phyloP scores from a whole-genome alignment of 2,329 filamentous ascomycete genomes.

The Pseudogymnoascus pannorum region DNA sequence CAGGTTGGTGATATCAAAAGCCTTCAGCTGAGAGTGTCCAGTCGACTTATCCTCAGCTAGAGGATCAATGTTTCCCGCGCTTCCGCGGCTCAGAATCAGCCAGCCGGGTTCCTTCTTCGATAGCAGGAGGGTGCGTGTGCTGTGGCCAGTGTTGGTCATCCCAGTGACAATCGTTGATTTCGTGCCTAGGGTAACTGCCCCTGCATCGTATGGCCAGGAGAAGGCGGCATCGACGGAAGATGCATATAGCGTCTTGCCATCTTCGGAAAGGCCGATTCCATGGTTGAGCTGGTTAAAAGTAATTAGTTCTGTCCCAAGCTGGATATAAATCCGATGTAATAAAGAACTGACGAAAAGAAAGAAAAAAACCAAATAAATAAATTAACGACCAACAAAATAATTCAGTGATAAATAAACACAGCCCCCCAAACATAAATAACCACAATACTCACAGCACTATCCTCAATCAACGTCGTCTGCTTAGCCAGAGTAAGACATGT shows the following conservation, averaged over 20 bases:
- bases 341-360: neutral
- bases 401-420: neutral
- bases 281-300: conserved; percentile 44
- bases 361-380: neutral
- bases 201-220: conserved; percentile 58
- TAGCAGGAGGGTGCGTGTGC: conserved; percentile 59
- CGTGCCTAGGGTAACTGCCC: conserved; percentile 37
- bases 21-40: conserved; percentile 61
- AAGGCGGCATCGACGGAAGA: conserved; percentile 53
- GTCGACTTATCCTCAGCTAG: conserved; percentile 42
- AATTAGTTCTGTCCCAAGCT: neutral
- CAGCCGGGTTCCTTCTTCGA: conserved; percentile 46
- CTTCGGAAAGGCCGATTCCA: conserved; percentile 44
- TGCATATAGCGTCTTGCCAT: conserved; percentile 48
- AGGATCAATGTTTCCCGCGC: conserved; percentile 53
- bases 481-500: conserved; percentile 20
- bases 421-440: neutral
- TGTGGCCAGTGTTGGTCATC: conserved; percentile 57
- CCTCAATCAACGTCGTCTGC: conserved; percentile 19
- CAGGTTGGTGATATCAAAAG: conserved; percentile 41
- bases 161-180: conserved; percentile 50
- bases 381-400: neutral
- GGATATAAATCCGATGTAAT: neutral
- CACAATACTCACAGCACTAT: conserved; percentile 13
- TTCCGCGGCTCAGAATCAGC: conserved; percentile 61